Percentiles rank a stretch among this genome's conserved stretches.
Evolutionary conservation across 176 grass and related monocot species (phyloP).

Genomic region (Eragrostis curvula): DNA sequence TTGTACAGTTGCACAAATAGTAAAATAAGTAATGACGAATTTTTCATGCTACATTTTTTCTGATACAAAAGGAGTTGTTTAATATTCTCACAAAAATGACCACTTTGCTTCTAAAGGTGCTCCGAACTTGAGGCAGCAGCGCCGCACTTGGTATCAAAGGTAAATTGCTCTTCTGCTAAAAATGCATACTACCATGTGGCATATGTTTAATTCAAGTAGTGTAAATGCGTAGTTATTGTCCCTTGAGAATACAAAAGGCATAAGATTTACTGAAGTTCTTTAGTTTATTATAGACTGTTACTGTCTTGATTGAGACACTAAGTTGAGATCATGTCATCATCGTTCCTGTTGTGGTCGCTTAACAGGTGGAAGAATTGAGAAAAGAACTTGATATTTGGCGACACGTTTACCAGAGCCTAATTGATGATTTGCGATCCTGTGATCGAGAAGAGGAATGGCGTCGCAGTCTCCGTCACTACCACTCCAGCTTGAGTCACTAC

Average conservation of each 20-base stretch:
- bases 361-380: slow-evolving; percentile 20
- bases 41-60: background rate
- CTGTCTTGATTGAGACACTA: background rate
- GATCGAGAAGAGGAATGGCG: background rate
- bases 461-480: background rate
- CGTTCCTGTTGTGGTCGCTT: background rate
- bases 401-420: background rate
- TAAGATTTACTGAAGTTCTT: background rate
- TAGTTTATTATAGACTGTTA: background rate
- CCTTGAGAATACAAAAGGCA: background rate
- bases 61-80: background rate
- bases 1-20: background rate
- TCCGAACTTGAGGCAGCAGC: slow-evolving; percentile 22
- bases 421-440: background rate
- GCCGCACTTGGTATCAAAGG: slow-evolving; percentile 30
- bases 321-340: background rate
- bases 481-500: background rate
- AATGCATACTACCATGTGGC: background rate
- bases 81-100: slow-evolving; percentile 27
- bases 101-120: slow-evolving; percentile 36
- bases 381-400: slow-evolving; percentile 5
- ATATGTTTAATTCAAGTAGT: background rate
- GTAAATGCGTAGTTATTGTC: background rate
- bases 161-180: slow-evolving; percentile 12
- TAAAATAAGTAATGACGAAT: background rate